A percentile compares a stretch with the other conserved stretches of the same genome.
phyloP scores from a whole-genome alignment of 306 rosid genomes.

The Myrica gale region DNA sequence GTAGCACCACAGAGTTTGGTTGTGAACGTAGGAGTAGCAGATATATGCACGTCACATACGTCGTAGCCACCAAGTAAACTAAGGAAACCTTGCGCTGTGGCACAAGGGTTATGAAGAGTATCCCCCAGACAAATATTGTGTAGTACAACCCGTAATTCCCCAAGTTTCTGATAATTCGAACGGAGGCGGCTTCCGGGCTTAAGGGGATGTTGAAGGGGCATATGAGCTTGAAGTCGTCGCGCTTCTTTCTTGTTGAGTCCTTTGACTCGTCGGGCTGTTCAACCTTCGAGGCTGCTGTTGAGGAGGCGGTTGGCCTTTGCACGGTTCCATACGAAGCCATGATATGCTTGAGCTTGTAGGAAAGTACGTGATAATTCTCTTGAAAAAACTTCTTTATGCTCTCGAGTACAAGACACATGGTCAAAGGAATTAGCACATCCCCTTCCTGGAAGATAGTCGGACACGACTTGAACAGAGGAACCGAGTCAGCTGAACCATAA shows the following conservation, averaged over 20 bases:
- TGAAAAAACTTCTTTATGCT: neutral
- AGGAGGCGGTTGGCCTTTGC: constrained; percentile 37
- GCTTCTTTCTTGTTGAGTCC: constrained; percentile 22
- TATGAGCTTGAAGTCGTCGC: constrained; percentile 20
- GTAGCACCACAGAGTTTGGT: constrained; percentile 44
- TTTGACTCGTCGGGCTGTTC: constrained; percentile 33
- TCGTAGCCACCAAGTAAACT: constrained; percentile 50
- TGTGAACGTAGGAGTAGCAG: constrained; percentile 32
- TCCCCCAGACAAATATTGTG: constrained; percentile 55
- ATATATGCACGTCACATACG: constrained; percentile 42
- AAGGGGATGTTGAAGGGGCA: constrained; percentile 50
- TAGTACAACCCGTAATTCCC: constrained; percentile 42
- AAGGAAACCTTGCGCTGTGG: constrained; percentile 47
- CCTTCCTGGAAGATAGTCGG: neutral
- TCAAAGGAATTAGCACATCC: neutral
- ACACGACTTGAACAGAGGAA: neutral
- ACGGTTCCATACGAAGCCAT: constrained; percentile 53
- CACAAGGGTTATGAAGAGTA: constrained; percentile 60
- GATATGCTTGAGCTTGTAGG: neutral
- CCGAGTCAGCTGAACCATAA: neutral
- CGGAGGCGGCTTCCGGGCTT: constrained; percentile 48
- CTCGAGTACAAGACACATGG: neutral
- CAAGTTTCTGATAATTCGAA: constrained; percentile 41
- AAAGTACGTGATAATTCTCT: neutral
- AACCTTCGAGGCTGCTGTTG: constrained; percentile 19